Evolutionary conservation across 1,284 basidiomycete genomes (phyloP).

Genomic region (Ceratobasidium theobromae): DNA sequence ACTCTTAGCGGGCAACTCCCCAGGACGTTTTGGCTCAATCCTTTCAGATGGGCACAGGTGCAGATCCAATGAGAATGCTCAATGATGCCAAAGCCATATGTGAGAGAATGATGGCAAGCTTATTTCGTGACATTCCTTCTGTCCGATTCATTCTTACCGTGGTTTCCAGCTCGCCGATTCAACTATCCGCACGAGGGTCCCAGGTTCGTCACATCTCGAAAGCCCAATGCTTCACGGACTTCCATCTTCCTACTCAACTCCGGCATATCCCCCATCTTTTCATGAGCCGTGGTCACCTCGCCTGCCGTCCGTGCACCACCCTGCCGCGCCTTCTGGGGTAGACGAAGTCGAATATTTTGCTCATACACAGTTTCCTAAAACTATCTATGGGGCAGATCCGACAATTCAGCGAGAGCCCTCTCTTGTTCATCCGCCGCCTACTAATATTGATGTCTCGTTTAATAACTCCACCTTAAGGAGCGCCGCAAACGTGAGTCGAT

Average conservation of each 20-base stretch:
- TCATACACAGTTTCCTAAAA: slow-evolving; percentile 27
- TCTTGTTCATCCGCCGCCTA: slow-evolving; percentile 12
- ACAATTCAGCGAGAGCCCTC: slow-evolving; percentile 32
- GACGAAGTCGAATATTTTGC: slow-evolving; percentile 25
- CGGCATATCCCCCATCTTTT: slow-evolving; percentile 29
- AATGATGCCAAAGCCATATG: slow-evolving; percentile 32
- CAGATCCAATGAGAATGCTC: slow-evolving; percentile 28
- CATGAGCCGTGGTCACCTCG: slow-evolving; percentile 27
- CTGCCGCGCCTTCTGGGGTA: slow-evolving; percentile 22
- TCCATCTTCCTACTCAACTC: slow-evolving; percentile 13
- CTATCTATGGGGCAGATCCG: slow-evolving; percentile 27
- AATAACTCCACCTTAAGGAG: slow-evolving; percentile 29
- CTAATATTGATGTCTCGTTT: slow-evolving; percentile 26
- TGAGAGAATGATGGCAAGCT: slow-evolving; percentile 31
- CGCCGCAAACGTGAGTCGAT: slow-evolving; percentile 31
- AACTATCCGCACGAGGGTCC: slow-evolving; percentile 18
- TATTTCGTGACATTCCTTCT: neutral
- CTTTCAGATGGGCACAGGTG: slow-evolving; percentile 27
- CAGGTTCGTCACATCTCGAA: slow-evolving; percentile 19
- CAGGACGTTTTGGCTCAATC: slow-evolving; percentile 30
- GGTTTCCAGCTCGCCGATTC: slow-evolving; percentile 20
- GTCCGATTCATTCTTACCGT: neutral
- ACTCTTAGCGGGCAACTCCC: slow-evolving; percentile 22
- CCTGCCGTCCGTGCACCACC: slow-evolving; percentile 14
- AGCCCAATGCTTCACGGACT: slow-evolving; percentile 24